Evolutionary conservation across 441 rosid genomes (phyloP).

Genomic region (Adansonia grandidieri): DNA sequence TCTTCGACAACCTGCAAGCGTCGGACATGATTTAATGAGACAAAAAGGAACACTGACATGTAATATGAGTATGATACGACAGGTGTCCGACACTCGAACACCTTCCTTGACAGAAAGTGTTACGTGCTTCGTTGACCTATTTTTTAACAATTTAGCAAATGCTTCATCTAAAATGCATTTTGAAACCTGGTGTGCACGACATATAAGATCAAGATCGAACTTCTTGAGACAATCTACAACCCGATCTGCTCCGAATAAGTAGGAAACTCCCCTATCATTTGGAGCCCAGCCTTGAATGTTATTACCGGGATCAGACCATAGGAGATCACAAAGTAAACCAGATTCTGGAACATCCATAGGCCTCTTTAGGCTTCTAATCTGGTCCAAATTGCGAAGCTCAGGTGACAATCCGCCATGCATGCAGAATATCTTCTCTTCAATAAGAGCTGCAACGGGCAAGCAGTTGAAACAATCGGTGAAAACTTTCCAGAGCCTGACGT

Average conservation of each 20-base stretch:
- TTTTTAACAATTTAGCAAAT: not conserved
- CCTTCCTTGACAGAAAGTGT: too few species aligned
- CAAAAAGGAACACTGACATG: not conserved
- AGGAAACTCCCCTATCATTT: slow-evolving; percentile 66
- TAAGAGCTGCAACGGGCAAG: slow-evolving; percentile 68
- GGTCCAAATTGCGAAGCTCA: slow-evolving; percentile 51
- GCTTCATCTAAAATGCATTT: not conserved
- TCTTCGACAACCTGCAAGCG: slow-evolving; percentile 62
- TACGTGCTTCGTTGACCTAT: too few species aligned
- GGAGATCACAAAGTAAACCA: slow-evolving; percentile 65
- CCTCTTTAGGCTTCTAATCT: slow-evolving; percentile 54
- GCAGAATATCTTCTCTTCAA: slow-evolving; percentile 61
- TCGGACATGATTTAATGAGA: not conserved
- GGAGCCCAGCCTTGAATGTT: slow-evolving; percentile 51
- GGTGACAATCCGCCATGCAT: slow-evolving; percentile 77
- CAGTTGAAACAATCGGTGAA: slow-evolving; percentile 70
- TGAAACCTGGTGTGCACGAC: slow-evolving; percentile 68
- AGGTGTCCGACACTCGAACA: too few species aligned
- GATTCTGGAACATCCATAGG: slow-evolving; percentile 63
- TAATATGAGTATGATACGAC: too few species aligned
- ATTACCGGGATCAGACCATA: slow-evolving; percentile 67
- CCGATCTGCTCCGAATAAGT: slow-evolving; percentile 53
- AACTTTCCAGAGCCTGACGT: slow-evolving; percentile 55
- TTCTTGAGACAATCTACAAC: slow-evolving; percentile 51
- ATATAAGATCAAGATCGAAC: slow-evolving; percentile 57